Evolutionary conservation across 1,284 basidiomycete species (phyloP).

Genomic region (Austroboletus olivaceoglutinosus): DNA sequence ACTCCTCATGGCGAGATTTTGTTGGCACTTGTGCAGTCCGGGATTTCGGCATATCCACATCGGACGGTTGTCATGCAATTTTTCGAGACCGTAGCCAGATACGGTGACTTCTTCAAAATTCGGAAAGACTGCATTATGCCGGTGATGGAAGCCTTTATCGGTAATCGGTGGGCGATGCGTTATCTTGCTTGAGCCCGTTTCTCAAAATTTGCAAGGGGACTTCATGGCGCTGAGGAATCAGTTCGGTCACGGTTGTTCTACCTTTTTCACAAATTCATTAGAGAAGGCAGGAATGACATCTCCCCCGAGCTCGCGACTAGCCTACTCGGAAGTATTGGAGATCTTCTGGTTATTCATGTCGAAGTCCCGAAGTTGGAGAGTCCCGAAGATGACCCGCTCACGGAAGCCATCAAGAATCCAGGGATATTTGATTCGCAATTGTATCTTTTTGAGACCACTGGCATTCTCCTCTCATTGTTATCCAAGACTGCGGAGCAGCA

Average conservation of each 20-base stretch:
- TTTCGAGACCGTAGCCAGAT: conserved; percentile 91
- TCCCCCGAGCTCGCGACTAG: conserved; percentile 68
- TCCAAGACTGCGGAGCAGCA: conserved; percentile 72
- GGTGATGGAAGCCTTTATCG: conserved; percentile 88
- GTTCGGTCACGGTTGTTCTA: conserved; percentile 87
- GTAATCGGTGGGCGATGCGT: conserved; percentile 56
- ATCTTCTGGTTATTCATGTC: conserved; percentile 63
- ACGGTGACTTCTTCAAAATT: conserved; percentile 95
- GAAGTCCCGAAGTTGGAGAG: conserved; percentile 68
- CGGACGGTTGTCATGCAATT: conserved; percentile 89
- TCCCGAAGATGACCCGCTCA: conserved; percentile 64
- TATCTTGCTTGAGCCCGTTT: neutral
- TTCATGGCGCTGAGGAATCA: conserved; percentile 75
- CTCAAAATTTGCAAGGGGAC: conserved; percentile 57
- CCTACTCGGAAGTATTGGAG: conserved; percentile 75
- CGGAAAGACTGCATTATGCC: conserved; percentile 84
- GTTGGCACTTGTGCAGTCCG: conserved; percentile 79
- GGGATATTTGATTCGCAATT: conserved; percentile 87
- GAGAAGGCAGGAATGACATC: conserved; percentile 80
- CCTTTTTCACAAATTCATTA: conserved; percentile 91
- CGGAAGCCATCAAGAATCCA: conserved; percentile 77
- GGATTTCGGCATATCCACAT: conserved; percentile 83
- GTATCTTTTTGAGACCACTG: conserved; percentile 93
- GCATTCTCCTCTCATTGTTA: conserved; percentile 79
- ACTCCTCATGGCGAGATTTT: conserved; percentile 92